A percentile compares a stretch with the other conserved stretches of the same genome.
phyloP scores from a whole-genome alignment of 2,329 filamentous ascomycete genomes.

The Pestalotiopsis sp. region DNA sequence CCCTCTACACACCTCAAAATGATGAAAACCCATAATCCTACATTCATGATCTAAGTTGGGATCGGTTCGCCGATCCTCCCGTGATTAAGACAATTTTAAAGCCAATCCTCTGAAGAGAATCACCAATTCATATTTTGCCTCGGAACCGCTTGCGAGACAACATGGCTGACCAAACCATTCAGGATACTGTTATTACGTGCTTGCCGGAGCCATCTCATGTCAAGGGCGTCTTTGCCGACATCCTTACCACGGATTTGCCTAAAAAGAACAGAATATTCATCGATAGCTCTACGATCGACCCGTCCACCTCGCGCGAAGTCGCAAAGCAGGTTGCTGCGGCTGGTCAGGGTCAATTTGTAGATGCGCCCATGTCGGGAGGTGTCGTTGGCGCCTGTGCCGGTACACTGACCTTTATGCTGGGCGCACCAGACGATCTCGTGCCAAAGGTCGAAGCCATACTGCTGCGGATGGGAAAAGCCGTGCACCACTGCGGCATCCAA shows the following conservation, averaged over 20 bases:
- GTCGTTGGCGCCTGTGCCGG: constrained; percentile 88
- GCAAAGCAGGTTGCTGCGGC: constrained; percentile 67
- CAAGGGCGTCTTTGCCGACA: constrained; percentile 75
- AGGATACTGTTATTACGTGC: constrained; percentile 88
- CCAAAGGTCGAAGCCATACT: constrained; percentile 69
- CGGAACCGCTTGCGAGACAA: constrained; percentile 14
- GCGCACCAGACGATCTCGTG: constrained; percentile 63
- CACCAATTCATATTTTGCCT: constrained; percentile 11
- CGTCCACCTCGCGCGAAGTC: constrained; percentile 77
- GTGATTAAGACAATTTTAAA: constrained; percentile 66
- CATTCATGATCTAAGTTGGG: constrained; percentile 77
- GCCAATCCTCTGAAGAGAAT: constrained; percentile 72
- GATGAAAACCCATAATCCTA: constrained; percentile 34
- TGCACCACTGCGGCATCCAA: constrained; percentile 83
- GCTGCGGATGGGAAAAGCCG: constrained; percentile 80
- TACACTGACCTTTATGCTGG: constrained; percentile 95
- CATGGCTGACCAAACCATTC: constrained; percentile 3
- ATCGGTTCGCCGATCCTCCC: constrained; percentile 54
- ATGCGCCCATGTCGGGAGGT: constrained; percentile 96
- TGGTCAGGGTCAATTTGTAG: constrained; percentile 77
- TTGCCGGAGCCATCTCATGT: constrained; percentile 90
- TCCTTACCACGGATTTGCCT: constrained; percentile 60
- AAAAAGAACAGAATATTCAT: constrained; percentile 77
- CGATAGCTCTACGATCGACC: constrained; percentile 96
- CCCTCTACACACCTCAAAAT: constrained; percentile 25